phyloP scores from a whole-genome alignment of 345 rosid genomes.

The Populus tremula region DNA sequence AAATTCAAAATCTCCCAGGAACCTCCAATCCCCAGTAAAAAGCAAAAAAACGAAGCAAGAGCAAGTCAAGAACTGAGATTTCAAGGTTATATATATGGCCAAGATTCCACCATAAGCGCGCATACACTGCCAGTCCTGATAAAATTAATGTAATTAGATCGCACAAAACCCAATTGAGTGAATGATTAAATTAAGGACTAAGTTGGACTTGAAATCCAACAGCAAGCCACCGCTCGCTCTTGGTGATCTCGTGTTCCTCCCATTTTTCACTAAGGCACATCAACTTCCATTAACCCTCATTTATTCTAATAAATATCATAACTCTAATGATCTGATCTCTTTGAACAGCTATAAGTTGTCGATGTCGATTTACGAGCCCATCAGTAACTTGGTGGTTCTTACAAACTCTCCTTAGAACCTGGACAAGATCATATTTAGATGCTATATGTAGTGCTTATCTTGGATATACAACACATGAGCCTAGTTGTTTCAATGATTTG shows the following conservation, averaged over 20 bases:
- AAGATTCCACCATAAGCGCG: constrained; percentile 22
- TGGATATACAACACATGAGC: neutral
- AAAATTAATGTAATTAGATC: constrained; percentile 3
- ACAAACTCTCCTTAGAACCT: neutral
- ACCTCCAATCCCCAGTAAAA: constrained; percentile 5
- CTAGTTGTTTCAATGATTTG: neutral
- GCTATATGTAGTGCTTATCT: constrained; percentile 6
- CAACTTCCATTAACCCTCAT: constrained; percentile 20
- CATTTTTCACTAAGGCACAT: constrained; percentile 32
- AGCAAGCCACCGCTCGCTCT: constrained; percentile 40
- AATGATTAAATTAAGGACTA: neutral
- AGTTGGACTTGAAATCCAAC: neutral
- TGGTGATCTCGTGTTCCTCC: constrained; percentile 48
- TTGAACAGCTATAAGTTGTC: constrained; percentile 25
- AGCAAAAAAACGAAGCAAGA: neutral
- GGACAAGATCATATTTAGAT: constrained; percentile 20
- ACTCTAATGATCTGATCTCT: constrained; percentile 13
- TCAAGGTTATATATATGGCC: constrained; percentile 17
- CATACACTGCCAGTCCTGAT: constrained; percentile 4
- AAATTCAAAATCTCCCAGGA: constrained; percentile 5
- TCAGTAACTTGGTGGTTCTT: neutral
- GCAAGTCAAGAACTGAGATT: neutral
- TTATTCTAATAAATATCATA: constrained; percentile 4
- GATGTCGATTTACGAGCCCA: constrained; percentile 15
- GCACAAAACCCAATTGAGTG: constrained; percentile 42